These are phyloP conservation scores for Phytophthora cryptogea DNA, from an alignment of 352 stramenopile genomes.

Conservation along the genomic window DNA sequence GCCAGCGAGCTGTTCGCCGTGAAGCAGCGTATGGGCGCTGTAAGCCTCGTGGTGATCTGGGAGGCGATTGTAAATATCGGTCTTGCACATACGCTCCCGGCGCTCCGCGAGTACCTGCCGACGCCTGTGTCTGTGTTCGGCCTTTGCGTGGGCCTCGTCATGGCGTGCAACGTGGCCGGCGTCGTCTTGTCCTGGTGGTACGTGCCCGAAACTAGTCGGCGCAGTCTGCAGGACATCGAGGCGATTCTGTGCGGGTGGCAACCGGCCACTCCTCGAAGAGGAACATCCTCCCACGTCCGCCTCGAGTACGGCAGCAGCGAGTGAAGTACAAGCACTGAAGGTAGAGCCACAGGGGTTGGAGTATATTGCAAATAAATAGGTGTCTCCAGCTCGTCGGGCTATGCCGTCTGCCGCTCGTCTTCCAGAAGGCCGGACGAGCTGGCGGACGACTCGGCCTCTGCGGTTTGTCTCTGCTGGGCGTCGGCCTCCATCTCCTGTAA, in stretches of 20 bases:
- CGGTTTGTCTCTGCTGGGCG: conserved; percentile 14
- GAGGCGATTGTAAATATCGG: conserved; percentile 51
- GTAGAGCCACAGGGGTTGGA: conserved; percentile 11
- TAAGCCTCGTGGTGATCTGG: conserved; percentile 73
- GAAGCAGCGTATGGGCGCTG: conserved; percentile 59
- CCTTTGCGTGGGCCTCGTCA: conserved; percentile 43
- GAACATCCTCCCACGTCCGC: conserved; percentile 53
- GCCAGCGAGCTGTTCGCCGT: conserved; percentile 77
- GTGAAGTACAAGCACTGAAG: conserved; percentile 9
- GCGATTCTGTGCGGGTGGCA: conserved; percentile 77
- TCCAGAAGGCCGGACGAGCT: conserved; percentile 20
- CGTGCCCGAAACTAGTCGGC: conserved; percentile 73
- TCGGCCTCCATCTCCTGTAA: conserved; percentile 27
- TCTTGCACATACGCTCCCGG: conserved; percentile 41
- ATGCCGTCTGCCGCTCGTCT: conserved; percentile 16
- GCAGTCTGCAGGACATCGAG: conserved; percentile 83
- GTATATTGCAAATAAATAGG: conserved; percentile 38
- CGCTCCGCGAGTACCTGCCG: conserved; percentile 45
- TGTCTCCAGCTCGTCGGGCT: conserved; percentile 11
- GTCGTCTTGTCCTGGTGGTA: conserved; percentile 65
- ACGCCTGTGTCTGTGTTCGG: conserved; percentile 48
- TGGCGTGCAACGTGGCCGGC: conserved; percentile 51
- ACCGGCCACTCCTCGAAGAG: conserved; percentile 62
- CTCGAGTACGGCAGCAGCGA: conserved; percentile 45
- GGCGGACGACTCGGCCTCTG: conserved; percentile 19